These are phyloP conservation scores for Ustilago xerochloae DNA, from an alignment of 1,284 basidiomycete species.

Conservation along the genomic window DNA sequence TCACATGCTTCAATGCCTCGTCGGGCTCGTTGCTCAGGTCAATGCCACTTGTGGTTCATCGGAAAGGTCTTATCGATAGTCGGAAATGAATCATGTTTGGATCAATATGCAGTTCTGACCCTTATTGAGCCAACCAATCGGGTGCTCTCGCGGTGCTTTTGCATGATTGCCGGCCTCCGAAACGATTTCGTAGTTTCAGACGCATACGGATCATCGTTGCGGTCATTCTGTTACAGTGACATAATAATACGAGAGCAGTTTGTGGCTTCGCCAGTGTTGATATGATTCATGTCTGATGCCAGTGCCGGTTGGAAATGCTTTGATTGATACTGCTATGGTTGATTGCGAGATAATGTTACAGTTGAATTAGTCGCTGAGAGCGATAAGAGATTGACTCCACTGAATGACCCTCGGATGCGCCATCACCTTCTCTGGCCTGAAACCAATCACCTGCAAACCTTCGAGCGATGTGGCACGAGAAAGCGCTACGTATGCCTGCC, in stretches of 20 bases:
- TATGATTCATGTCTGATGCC: neutral
- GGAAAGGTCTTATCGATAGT: too few species aligned
- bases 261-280: neutral
- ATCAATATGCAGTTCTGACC: neutral
- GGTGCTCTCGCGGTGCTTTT: neutral
- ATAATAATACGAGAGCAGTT: neutral
- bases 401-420: conserved; percentile 61
- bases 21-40: too few species aligned
- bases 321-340: conserved; percentile 5
- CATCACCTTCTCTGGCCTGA: conserved; percentile 70
- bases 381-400: conserved; percentile 53
- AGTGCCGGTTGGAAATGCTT: neutral
- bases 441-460: conserved; percentile 88
- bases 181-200: too few species aligned
- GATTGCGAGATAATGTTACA: neutral
- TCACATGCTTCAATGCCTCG: too few species aligned
- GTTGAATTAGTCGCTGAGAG: conserved; percentile 16
- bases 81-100: neutral
- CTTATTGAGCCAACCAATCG: neutral
- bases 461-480: conserved; percentile 92
- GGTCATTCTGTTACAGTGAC: too few species aligned
- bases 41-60: too few species aligned
- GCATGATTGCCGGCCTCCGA: conserved; percentile 1
- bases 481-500: conserved; percentile 92
- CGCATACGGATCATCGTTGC: too few species aligned